Evolutionary conservation across 2,329 filamentous ascomycete species (phyloP), one percentile per base, ranked within the genome.

Genomic region (Xylariaceae sp.): DNA sequence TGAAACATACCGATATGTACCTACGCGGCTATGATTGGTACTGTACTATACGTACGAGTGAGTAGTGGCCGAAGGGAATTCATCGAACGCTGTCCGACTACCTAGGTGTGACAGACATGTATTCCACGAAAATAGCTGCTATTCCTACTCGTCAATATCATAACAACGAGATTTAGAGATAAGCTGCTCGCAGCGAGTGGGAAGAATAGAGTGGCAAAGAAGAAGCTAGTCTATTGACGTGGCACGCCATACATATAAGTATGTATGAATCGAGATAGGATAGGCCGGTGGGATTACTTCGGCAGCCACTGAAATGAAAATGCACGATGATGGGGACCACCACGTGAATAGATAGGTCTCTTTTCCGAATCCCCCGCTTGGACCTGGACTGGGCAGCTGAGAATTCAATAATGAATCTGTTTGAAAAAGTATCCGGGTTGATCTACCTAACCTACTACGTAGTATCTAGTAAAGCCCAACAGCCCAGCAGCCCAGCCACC

Each of bases 181-280:
- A 26, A 12, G 3, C 7, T 37, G 32, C 32, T 14, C 14, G 9
- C 52, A 40, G 40, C 32, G 51, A 50, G 49, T 56, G 60, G 48
- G 50, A 53, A 52, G 54, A 50, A 47, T 43, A 54, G 46, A 50
- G 48, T 57, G 56, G 56, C 51, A 41, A 57, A 41, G 29, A 53
- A 40, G 52, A 52, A 52, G 54, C 50, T 37, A 37, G 32, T 37
- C 57, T 32, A 62, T 60, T 62, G 60, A 62, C 60, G 60, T 62
- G 60, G 60, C 60, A 62, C 45, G 40, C 52, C 54, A 57, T 58
- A 37, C 32, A 12, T 12, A 16, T 14, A 37, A 37, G 9, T 37
- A 12, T 16, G 12, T 16, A 60, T 62, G 57, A 56, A 58, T 58
- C 14, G 3, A 37, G 32, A 37, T 10, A 3, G 32, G 32, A 37